Base-by-base conservation (phyloP, 1,284 basidiomycete species). In the Rhodotorula sp. region DNA sequence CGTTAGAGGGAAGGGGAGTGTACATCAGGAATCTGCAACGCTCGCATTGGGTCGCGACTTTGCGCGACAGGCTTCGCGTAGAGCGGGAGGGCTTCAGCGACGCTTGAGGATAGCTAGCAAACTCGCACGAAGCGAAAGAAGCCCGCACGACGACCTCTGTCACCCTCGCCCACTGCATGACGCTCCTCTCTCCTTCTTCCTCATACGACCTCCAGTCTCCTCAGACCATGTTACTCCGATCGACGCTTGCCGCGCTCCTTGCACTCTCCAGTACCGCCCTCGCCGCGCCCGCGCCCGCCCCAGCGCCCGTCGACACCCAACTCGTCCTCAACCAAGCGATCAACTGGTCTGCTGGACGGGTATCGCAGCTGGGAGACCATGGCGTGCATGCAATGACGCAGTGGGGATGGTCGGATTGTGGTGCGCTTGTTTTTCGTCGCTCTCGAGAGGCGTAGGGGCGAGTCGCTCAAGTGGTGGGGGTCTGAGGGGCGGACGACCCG, bases 361-460 rank as follows among this genome's bases (percentile, higher is more conserved):
- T 76, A 44, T 67, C 68, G 13, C 58, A 48, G 24, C 29, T 76
- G 29, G 75, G 73, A 19, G 57, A 56, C 29, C 57, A 66, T 24
- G 66, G 65, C 11, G 68, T 74, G 3, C 68, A 67, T 13, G 72
- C 76, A 0, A 56, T 60, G 51, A 74, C 73, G 6, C 67, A 61
- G 34, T 78, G 77, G 77, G 64, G 67, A 13, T 78, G 76, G 71
- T 64, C 56, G 53, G 77, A 78, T 52, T 78, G 77, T 55, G 77
- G 77, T 78, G n/a, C 30, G 77, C 68, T 13, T 39, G 17, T 24
- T 10, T 22, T 44, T 0, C 29, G 36, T 32, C 24, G 10, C 24
- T 55, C 10, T 1, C 44, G 22, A 1, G 22, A 22, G 17, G 44
- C 7, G 58, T 29, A 22, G 48, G 30, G 30, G 13, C 30, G 48